Evolutionary conservation across 2,329 filamentous ascomycete species (phyloP), one percentile per base, ranked within the genome.

Genomic region (Fusarium setosum): DNA sequence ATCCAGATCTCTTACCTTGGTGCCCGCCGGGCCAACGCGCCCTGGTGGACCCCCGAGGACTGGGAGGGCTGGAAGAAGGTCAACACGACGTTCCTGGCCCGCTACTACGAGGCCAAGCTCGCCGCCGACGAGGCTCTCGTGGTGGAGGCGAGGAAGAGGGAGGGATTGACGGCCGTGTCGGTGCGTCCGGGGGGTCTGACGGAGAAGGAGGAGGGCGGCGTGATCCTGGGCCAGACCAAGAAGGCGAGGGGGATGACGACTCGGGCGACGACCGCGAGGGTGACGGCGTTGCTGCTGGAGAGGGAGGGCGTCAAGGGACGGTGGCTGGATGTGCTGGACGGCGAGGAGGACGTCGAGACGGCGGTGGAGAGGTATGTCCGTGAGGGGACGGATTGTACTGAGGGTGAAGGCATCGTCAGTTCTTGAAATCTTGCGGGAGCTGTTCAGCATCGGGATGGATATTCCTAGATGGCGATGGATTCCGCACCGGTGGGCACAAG

Each of bases 1-100:
- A 76, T 91, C 48, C 81, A 89, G 65, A 81, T 90, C 26, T 89
- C 86, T 0, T 87, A 88, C 58, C 74, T 88, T 5, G 79, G 79
- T 51, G 82, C 84, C 13, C 82, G 88, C 12, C 77, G 81, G 5
- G 54, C 62, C 18, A n/a, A 78, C 76, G 49, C 82, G 81, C 5
- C 80, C 2, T 88, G 86, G 84, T 88, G 83, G 82, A 72, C 68
- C 31, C 71, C 76, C 23, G 79, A 82, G 5, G 80, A 78, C 55
- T 86, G 81, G 80, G 68, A 74, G n/a, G 70, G 68, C 21, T 72
- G 70, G 70, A 65, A 70, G 35, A 74, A 81, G 51, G 69, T 76
- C 20, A 83, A 81, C 68, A 71, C 70, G 20, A 77, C 79, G 37
- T 72, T 72, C 32, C 73, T 87, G 20, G 76, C 81, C 4, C 74